Evolutionary conservation across 1,284 basidiomycete species (phyloP).

Genomic region (Ustilago nuda): DNA sequence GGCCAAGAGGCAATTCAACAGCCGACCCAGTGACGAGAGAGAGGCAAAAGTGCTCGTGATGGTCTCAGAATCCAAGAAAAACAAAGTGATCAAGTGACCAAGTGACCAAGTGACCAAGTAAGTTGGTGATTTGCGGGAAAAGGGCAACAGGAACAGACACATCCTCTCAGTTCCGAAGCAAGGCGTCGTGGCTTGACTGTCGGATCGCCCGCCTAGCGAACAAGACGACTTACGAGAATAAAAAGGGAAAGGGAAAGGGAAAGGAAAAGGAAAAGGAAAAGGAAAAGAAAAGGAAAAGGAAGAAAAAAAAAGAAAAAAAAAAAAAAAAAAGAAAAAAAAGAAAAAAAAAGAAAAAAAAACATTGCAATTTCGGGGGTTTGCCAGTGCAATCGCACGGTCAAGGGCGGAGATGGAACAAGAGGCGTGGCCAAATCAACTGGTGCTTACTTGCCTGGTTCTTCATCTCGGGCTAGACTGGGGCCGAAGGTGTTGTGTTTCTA

Average conservation of each 20-base stretch:
- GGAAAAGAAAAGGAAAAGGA: not conserved
- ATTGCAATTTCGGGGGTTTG: not conserved
- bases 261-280: not conserved
- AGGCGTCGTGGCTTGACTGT: not conserved
- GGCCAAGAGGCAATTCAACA: not conserved
- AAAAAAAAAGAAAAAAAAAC: not conserved
- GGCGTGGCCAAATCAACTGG: no score
- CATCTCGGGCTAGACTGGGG: not conserved
- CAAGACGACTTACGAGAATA: not conserved
- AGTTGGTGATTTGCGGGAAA: not conserved
- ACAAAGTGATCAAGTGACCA: not conserved
- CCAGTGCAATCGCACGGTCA: no score
- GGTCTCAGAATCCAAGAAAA: constrained; percentile 6
- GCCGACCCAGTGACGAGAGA: not conserved
- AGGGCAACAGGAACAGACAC: not conserved
- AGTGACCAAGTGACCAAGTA: not conserved
- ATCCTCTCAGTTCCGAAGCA: constrained; percentile 30
- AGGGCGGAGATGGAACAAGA: no score
- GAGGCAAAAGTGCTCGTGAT: constrained; percentile 3
- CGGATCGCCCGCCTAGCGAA: not conserved
- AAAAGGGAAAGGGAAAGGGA: no score
- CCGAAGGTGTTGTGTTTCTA: not conserved
- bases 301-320: not conserved
- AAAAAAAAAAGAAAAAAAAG: not conserved
- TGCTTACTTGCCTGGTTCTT: not conserved